Evolutionary conservation across 1,284 basidiomycete species (phyloP).

Genomic region (Ceratobasidium sp.): DNA sequence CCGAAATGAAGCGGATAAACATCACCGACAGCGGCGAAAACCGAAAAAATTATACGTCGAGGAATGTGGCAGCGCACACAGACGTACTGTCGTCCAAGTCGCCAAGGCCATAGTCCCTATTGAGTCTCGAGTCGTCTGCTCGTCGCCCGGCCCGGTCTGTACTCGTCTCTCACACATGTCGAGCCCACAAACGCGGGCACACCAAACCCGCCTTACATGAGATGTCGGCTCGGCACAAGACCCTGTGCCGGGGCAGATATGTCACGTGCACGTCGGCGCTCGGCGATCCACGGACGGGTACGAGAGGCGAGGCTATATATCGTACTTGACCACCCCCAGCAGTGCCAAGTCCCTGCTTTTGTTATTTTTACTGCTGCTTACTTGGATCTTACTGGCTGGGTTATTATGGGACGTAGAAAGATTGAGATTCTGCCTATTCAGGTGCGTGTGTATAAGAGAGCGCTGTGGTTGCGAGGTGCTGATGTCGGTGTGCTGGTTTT

Average conservation of each 20-base stretch:
- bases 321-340: slow-evolving; percentile 2
- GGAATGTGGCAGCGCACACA: too few species aligned
- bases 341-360: slow-evolving; percentile 19
- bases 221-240: neutral
- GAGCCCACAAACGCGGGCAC: neutral
- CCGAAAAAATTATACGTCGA: too few species aligned
- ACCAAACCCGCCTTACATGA: neutral
- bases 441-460: slow-evolving; percentile 62
- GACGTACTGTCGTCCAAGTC: neutral
- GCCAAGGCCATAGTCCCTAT: too few species aligned
- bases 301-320: slow-evolving; percentile 24
- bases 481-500: slow-evolving; percentile 52
- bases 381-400: neutral
- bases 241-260: neutral
- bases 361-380: slow-evolving; percentile 32
- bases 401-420: slow-evolving; percentile 84
- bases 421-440: slow-evolving; percentile 91
- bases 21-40: too few species aligned
- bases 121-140: too few species aligned
- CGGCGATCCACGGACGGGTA: slow-evolving; percentile 25
- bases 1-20: neutral
- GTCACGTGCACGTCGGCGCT: slow-evolving; percentile 24
- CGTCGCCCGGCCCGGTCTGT: too few species aligned
- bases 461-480: slow-evolving; percentile 47
- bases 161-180: neutral